Percentiles rank a stretch among this genome's conserved stretches.
These are phyloP conservation scores for Eucalyptus globulus DNA, from an alignment of 345 rosid genomes.

Conservation along the genomic window DNA sequence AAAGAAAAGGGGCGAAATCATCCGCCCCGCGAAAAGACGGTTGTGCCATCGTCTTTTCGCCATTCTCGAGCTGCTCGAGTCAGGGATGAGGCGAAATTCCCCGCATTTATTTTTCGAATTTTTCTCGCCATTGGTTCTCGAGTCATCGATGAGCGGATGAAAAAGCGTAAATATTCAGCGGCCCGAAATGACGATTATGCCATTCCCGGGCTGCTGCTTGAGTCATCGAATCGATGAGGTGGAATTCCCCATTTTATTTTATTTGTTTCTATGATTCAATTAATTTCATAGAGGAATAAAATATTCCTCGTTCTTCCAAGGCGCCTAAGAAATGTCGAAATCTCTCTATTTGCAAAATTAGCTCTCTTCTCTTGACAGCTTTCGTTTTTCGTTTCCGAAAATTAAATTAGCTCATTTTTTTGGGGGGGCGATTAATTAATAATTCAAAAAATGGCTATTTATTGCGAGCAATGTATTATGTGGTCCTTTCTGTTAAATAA, in stretches of 20 bases:
- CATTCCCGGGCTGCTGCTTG: not conserved
- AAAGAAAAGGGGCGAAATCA: not conserved
- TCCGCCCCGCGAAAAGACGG: not conserved
- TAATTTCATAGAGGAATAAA: not conserved
- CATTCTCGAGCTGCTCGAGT: not conserved
- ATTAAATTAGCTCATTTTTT: not conserved
- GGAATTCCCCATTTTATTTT: not conserved
- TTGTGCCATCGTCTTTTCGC: not conserved
- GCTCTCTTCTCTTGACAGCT: not conserved
- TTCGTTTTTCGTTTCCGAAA: not conserved
- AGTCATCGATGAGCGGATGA: not conserved
- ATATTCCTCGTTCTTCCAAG: not conserved
- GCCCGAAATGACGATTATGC: not conserved
- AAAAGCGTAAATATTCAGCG: not conserved
- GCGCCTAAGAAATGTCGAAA: not conserved
- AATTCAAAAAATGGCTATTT: not conserved
- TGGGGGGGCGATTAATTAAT: not conserved
- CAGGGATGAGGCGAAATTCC: not conserved
- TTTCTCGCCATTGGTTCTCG: not conserved
- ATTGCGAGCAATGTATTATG: not conserved
- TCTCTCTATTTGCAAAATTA: not conserved
- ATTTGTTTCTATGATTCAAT: not conserved
- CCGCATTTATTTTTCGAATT: not conserved
- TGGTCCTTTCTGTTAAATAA: not conserved
- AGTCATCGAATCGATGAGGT: not conserved